These are phyloP conservation scores for Saposhnikovia divaricata DNA, from an alignment of 129 eudicot species.

Conservation along the genomic window DNA sequence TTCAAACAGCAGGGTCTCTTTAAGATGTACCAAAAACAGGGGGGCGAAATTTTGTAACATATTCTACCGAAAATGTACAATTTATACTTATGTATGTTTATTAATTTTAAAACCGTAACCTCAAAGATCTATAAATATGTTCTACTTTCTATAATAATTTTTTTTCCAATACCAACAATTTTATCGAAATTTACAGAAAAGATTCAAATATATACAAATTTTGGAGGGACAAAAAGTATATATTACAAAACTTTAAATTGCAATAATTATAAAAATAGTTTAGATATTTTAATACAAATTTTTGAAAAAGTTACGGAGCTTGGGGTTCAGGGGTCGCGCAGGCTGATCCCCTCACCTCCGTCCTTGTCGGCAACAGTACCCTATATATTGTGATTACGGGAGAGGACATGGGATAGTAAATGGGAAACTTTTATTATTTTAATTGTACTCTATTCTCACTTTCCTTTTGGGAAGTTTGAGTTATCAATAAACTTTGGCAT, in stretches of 20 bases:
- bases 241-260: too few relatives aligned
- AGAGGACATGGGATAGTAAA: neutral
- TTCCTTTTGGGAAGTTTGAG: too few relatives aligned
- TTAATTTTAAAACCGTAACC: too few relatives aligned
- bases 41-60: neutral
- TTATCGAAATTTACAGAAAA: too few relatives aligned
- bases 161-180: too few relatives aligned
- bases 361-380: neutral
- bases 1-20: neutral
- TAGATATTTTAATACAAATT: too few relatives aligned
- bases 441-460: neutral
- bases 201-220: too few relatives aligned
- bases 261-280: too few relatives aligned
- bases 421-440: neutral
- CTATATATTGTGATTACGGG: neutral
- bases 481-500: too few relatives aligned
- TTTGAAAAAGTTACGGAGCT: neutral
- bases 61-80: neutral
- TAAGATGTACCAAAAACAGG: neutral
- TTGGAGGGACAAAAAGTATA: too few relatives aligned
- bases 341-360: neutral
- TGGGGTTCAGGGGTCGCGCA: neutral
- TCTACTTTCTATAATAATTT: neutral
- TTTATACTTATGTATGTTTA: neutral
- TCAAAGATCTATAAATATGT: neutral